Evolutionary conservation across 768 basidiomycete genomes (phyloP).

Genomic region (Chalciporus piperatus): DNA sequence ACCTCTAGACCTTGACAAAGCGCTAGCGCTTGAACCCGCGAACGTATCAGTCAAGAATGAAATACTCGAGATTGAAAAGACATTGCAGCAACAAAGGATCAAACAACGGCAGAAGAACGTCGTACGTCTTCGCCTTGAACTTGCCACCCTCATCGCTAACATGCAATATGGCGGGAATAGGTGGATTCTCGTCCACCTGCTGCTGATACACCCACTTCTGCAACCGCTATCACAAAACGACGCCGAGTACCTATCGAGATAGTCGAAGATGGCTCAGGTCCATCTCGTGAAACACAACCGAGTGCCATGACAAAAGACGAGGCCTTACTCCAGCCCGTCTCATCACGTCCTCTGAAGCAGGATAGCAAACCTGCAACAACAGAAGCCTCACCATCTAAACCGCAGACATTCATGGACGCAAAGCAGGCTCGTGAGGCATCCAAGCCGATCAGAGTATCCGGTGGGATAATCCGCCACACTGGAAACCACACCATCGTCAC

Average conservation of each 20-base stretch:
- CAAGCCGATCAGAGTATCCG: conserved; percentile 50
- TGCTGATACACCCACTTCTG: neutral
- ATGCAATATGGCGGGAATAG: neutral
- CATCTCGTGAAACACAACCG: conserved; percentile 1
- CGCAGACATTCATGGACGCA: conserved; percentile 54
- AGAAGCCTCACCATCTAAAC: conserved; percentile 11
- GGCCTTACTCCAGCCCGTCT: conserved; percentile 38
- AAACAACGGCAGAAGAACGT: conserved; percentile 35
- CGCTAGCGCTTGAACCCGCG: conserved; percentile 58
- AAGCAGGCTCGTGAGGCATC: conserved; percentile 52
- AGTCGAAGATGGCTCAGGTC: conserved; percentile 37
- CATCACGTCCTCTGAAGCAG: conserved; percentile 33
- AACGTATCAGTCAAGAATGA: conserved; percentile 66
- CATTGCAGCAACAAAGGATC: conserved; percentile 32
- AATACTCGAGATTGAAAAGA: conserved; percentile 46
- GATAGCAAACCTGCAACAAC: conserved; percentile 14
- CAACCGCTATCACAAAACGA: conserved; percentile 34
- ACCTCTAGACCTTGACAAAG: conserved; percentile 57
- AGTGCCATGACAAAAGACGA: conserved; percentile 6
- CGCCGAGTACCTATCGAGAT: conserved; percentile 66
- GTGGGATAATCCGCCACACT: conserved; percentile 68
- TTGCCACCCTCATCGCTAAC: neutral
- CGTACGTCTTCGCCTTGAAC: conserved; percentile 9
- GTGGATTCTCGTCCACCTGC: conserved; percentile 12
- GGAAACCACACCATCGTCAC: conserved; percentile 61